phyloP scores from a whole-genome alignment of 2,329 filamentous ascomycete species.

The Podosphaera aphanis region DNA sequence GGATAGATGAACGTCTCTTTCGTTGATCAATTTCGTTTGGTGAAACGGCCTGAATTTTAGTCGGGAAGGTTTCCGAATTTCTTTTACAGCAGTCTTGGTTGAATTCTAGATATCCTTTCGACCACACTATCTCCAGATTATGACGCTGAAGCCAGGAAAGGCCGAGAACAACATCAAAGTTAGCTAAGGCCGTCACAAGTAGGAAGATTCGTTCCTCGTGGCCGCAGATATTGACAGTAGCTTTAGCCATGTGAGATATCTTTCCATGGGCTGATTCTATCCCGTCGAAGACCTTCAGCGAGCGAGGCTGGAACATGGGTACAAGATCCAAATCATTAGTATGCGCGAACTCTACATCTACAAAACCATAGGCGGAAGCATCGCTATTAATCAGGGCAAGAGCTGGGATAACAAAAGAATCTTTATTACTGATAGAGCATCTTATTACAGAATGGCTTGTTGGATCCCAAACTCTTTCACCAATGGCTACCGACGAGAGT shows the following conservation, averaged over 20 bases:
- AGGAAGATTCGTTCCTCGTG: neutral
- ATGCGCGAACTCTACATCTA: neutral
- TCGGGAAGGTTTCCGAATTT: neutral
- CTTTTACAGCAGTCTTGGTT: neutral
- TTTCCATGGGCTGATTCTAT: neutral
- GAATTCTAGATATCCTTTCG: neutral
- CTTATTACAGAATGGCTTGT: neutral
- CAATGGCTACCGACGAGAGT: neutral
- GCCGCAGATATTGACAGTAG: neutral
- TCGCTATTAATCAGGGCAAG: neutral
- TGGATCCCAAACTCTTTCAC: neutral
- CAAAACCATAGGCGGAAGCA: slow-evolving; percentile 1
- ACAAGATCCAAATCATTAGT: neutral
- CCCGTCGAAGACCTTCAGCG: neutral
- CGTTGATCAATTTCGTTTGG: neutral
- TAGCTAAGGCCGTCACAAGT: neutral
- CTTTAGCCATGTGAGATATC: neutral
- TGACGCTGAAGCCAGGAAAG: neutral
- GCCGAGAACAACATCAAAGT: neutral
- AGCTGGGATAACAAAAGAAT: neutral
- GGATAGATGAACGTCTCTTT: neutral
- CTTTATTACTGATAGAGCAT: neutral
- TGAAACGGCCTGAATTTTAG: neutral
- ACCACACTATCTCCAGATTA: neutral
- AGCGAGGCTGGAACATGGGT: neutral